A percentile compares a stretch with the other conserved stretches of the same genome.
phyloP scores from a whole-genome alignment of 495 filamentous ascomycete species.

The Sordaria brevicollis region DNA sequence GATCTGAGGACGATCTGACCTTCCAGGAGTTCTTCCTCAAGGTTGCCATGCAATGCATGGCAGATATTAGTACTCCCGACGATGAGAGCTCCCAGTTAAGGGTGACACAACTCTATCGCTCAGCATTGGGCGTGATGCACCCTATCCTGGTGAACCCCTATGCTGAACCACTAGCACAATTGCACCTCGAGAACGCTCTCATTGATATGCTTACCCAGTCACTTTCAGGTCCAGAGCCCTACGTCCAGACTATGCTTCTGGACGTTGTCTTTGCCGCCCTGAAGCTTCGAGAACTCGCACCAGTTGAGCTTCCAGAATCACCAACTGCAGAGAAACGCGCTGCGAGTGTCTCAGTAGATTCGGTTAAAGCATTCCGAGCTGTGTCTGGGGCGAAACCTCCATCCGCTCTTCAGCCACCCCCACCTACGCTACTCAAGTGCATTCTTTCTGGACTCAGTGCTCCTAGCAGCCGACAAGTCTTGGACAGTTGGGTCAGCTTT shows the following conservation, averaged over 20 bases:
- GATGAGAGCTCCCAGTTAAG: constrained; percentile 26
- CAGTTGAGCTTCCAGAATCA: constrained; percentile 31
- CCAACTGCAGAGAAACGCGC: constrained; percentile 33
- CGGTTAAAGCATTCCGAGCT: constrained; percentile 13
- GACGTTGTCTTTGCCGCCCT: constrained; percentile 64
- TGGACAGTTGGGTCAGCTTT: constrained; percentile 87
- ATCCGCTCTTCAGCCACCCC: constrained; percentile 41
- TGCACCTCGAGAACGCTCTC: constrained; percentile 62
- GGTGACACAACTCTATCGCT: constrained; percentile 54
- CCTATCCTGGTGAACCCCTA: constrained; percentile 66
- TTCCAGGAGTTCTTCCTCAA: constrained; percentile 54
- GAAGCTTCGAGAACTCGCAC: constrained; percentile 48
- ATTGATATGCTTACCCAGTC: constrained; percentile 59
- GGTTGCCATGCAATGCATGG: constrained; percentile 46
- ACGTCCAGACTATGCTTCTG: constrained; percentile 63
- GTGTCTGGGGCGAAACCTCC: constrained; percentile 20
- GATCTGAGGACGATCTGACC: constrained; percentile 38
- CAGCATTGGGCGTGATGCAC: constrained; percentile 59
- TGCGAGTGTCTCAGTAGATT: constrained; percentile 17
- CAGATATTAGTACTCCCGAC: constrained; percentile 30
- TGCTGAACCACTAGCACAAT: constrained; percentile 49
- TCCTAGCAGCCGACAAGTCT: constrained; percentile 56
- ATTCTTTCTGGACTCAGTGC: constrained; percentile 75
- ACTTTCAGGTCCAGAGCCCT: constrained; percentile 49
- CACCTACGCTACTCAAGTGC: constrained; percentile 67